These are phyloP conservation scores for Claviceps paspali DNA, from an alignment of 2,329 filamentous ascomycete genomes.

Conservation along the genomic window DNA sequence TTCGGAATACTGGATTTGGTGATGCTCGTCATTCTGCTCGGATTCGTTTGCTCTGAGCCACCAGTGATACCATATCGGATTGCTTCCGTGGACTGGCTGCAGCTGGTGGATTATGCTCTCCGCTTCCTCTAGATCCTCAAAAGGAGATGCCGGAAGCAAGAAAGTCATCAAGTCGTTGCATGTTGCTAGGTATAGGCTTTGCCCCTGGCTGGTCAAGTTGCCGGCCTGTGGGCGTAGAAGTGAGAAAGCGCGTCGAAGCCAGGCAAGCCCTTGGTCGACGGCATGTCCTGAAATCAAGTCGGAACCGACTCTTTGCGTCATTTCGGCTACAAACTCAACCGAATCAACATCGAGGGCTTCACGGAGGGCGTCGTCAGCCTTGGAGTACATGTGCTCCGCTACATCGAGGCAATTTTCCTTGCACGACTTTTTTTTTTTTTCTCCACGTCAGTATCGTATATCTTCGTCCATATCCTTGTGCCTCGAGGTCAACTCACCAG, in stretches of 20 bases:
- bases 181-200: constrained; percentile 51
- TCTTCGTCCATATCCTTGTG: background rate
- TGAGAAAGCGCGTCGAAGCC: constrained; percentile 56
- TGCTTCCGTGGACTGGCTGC: constrained; percentile 46
- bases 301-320: constrained; percentile 59
- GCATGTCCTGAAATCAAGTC: constrained; percentile 37
- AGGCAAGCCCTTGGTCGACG: constrained; percentile 43
- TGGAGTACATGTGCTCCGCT: constrained; percentile 62
- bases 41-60: constrained; percentile 50
- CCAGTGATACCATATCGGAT: constrained; percentile 50
- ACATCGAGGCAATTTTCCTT: constrained; percentile 57
- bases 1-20: constrained; percentile 27
- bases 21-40: constrained; percentile 21
- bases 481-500: constrained; percentile 37
- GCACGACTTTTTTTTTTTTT: constrained; percentile 66
- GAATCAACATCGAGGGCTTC: constrained; percentile 28
- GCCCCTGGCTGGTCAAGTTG: constrained; percentile 39
- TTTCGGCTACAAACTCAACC: constrained; percentile 48
- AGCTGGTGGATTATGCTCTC: constrained; percentile 43
- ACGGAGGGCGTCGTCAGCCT: constrained; percentile 29
- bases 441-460: constrained; percentile 10
- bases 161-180: constrained; percentile 47
- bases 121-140: constrained; percentile 34
- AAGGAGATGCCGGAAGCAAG: constrained; percentile 31
- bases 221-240: constrained; percentile 39